Conservation (phyloP, 2,329 filamentous ascomycete species). For the Tolypocladium ophioglossoides region DNA sequence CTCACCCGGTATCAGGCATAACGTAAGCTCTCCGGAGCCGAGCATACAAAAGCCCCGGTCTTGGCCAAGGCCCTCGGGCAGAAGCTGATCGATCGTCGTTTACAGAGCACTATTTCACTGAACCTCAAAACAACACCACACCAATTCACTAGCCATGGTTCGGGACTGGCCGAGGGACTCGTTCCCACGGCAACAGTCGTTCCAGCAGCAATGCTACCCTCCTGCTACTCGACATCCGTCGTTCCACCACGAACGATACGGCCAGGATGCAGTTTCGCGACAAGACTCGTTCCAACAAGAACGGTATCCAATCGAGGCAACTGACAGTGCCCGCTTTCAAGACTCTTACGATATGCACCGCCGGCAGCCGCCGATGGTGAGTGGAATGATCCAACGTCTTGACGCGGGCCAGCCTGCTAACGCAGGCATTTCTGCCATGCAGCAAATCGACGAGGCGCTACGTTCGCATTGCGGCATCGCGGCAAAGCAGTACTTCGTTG, state of each 20-base stretch:
- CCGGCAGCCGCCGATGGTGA: slow-evolving; percentile 29
- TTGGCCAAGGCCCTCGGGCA: background rate
- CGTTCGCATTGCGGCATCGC: slow-evolving; percentile 41
- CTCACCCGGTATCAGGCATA: background rate
- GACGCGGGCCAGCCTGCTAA: background rate
- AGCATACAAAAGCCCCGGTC: background rate
- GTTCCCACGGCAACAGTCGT: slow-evolving; percentile 23
- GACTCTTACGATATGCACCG: slow-evolving; percentile 23
- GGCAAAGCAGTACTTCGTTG: slow-evolving; percentile 41
- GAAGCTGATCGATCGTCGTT: background rate
- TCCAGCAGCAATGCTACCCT: slow-evolving; percentile 12
- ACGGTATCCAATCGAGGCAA: slow-evolving; percentile 14
- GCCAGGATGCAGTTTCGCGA: slow-evolving; percentile 16
- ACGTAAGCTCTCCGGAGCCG: background rate
- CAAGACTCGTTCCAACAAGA: slow-evolving; percentile 18
- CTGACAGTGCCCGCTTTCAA: slow-evolving; percentile 23
- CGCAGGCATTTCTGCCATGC: background rate
- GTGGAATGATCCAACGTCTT: background rate
- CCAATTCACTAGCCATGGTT: slow-evolving; percentile 22
- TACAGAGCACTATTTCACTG: background rate
- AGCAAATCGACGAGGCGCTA: slow-evolving; percentile 42
- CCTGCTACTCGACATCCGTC: slow-evolving; percentile 17
- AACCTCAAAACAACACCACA: background rate
- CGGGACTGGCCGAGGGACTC: slow-evolving; percentile 28
- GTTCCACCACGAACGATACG: slow-evolving; percentile 19